Percentiles rank a stretch among this genome's conserved stretches.
phyloP scores from a whole-genome alignment of 129 eudicot genomes.

The Pseudognaphalium luteoalbum region DNA sequence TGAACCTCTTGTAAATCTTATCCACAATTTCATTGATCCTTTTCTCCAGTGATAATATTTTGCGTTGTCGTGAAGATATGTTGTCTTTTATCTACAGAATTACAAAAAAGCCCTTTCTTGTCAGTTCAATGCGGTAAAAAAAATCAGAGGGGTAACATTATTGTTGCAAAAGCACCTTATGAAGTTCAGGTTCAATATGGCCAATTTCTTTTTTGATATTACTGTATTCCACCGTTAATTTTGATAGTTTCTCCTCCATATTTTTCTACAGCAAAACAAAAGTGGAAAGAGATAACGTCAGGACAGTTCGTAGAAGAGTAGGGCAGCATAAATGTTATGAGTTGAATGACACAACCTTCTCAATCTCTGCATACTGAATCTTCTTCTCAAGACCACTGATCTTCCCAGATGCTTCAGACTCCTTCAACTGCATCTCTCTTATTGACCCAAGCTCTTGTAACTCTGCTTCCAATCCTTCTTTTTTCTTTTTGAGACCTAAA shows the following conservation, averaged over 20 bases:
- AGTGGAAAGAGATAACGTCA: constrained; percentile 12
- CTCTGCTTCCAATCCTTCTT: constrained; percentile 78
- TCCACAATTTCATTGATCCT: constrained; percentile 85
- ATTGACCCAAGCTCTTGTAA: constrained; percentile 85
- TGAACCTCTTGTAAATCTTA: constrained; percentile 76
- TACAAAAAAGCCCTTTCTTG: constrained; percentile 12
- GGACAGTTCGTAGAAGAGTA: not conserved
- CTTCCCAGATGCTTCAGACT: constrained; percentile 94
- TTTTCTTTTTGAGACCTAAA: constrained; percentile 89
- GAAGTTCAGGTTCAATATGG: constrained; percentile 68
- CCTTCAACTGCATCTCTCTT: constrained; percentile 91
- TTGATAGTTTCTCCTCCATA: constrained; percentile 74
- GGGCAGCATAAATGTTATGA: not conserved
- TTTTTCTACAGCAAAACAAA: constrained; percentile 66
- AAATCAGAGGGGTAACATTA: constrained; percentile 9
- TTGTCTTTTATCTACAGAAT: constrained; percentile 53
- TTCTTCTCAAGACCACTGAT: constrained; percentile 97
- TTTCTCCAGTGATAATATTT: constrained; percentile 57
- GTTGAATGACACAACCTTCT: constrained; percentile 51
- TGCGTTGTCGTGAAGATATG: constrained; percentile 48
- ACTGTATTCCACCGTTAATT: constrained; percentile 60
- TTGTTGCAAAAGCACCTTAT: constrained; percentile 47
- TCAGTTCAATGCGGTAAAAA: constrained; percentile 8
- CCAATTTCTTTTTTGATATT: constrained; percentile 66
- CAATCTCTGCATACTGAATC: constrained; percentile 96